These are phyloP conservation scores for Aspergillus avenaceus DNA, from an alignment of 495 filamentous ascomycete species.

Conservation along the genomic window DNA sequence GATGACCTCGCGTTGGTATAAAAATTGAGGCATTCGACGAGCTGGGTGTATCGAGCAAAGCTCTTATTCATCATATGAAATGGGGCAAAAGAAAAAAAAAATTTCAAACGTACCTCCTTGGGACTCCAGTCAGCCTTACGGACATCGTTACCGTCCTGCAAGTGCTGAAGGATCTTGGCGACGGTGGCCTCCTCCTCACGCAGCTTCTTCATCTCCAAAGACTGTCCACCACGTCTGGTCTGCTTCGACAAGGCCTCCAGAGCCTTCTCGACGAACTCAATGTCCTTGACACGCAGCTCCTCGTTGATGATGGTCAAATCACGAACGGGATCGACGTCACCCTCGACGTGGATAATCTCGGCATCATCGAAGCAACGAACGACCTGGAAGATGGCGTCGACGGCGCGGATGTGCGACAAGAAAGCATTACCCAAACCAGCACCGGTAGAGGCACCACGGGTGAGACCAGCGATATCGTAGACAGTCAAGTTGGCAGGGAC, in stretches of 20 bases:
- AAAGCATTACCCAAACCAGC: constrained; percentile 97
- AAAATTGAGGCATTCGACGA: constrained; percentile 79
- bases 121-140: constrained; percentile 83
- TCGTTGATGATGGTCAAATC: constrained; percentile 96
- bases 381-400: constrained; percentile 99
- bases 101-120: constrained; percentile 78
- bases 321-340: constrained; percentile 90
- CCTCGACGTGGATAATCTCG: constrained; percentile 99
- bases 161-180: constrained; percentile 74
- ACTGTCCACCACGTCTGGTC: constrained; percentile 90
- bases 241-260: constrained; percentile 86
- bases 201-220: constrained; percentile 95
- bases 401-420: constrained; percentile 96
- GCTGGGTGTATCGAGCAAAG: constrained; percentile 97
- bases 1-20: constrained; percentile 61
- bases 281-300: constrained; percentile 96
- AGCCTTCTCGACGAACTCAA: constrained; percentile 96
- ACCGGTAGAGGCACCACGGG: constrained; percentile 92
- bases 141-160: constrained; percentile 88
- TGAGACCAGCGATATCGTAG: constrained; percentile 98
- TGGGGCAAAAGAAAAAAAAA: constrained; percentile 11
- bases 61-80: constrained; percentile 95
- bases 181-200: constrained; percentile 92
- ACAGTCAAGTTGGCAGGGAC: constrained; percentile 97
- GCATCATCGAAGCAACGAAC: constrained; percentile 99